Conservation (phyloP, 345 rosid species). For the Ceriops decandra region DNA sequence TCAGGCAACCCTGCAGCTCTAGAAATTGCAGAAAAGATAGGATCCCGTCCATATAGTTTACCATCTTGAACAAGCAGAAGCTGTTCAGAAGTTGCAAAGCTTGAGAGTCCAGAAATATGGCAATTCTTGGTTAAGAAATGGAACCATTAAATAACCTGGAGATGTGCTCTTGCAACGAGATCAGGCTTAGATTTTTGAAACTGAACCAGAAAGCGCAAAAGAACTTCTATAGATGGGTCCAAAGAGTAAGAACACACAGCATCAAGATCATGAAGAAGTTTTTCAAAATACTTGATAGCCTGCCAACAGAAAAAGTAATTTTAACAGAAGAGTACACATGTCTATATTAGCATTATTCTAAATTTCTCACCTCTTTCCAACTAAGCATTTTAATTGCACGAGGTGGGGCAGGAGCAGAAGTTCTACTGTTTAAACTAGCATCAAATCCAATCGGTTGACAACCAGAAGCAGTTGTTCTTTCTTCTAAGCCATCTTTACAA, state of each 20-base stretch:
- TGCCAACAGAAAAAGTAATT: conserved; percentile 33
- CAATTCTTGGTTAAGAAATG: not conserved
- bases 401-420: conserved; percentile 93
- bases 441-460: conserved; percentile 81
- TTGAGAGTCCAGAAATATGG: conserved; percentile 11
- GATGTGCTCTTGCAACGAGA: conserved; percentile 91
- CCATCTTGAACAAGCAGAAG: conserved; percentile 94
- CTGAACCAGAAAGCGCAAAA: conserved; percentile 67
- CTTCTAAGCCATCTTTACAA: conserved; percentile 42
- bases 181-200: conserved; percentile 91
- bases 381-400: conserved; percentile 84
- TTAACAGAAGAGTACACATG: conserved; percentile 9
- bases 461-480: conserved; percentile 87
- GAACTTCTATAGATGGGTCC: conserved; percentile 64
- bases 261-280: conserved; percentile 91
- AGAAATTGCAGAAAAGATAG: conserved; percentile 59
- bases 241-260: conserved; percentile 62
- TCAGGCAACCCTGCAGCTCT: conserved; percentile 77
- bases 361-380: conserved; percentile 66
- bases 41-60: conserved; percentile 84
- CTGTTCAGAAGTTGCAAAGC: conserved; percentile 40
- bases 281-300: conserved; percentile 83
- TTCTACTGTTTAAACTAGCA: conserved; percentile 73
- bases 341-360: conserved; percentile 5
- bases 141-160: conserved; percentile 55